Base-by-base conservation (phyloP, 2,329 filamentous ascomycete species). In the Canariomyces notabilis region DNA sequence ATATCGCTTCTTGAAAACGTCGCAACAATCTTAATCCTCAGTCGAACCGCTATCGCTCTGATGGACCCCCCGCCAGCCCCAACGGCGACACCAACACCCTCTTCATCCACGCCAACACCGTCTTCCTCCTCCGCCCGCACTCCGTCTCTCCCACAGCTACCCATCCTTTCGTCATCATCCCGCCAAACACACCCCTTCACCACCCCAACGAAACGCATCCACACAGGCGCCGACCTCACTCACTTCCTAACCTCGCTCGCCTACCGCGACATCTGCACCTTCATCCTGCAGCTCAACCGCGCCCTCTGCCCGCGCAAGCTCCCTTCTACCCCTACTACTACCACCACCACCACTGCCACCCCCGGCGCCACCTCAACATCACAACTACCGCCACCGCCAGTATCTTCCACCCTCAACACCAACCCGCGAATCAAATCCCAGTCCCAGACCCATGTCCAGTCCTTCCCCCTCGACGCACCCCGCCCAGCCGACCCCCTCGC, bases 261-360 rank as follows among this genome's bases (percentile, higher is more conserved):
- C 36, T 96, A 97, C 68, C 77, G 81, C 48, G 89, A 96, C 62
- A 87, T 98, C 44, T 85, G 88, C 65, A 77, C 80, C 37, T 97
- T 95, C 64, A 72, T 97, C 37, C 75, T 95, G 55, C 93, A 97
- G 68, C 81, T 98, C 39, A 97, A 95, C 65, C 81, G 84, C 48
- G 79, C 90, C 9, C 80, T 97, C 68, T 87, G 91, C 55, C 90
- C 91, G 0, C 73, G 80, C 16, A 82, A 76, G 55, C 38, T 39
- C 15, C 7, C 37, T 14, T 5, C 32, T 14, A 22, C 39, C 26
- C 14, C 31, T 8, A 0, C 36, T 31, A 9, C 21, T 20, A 15
- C 31, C 8, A 0, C 33, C 34, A n/a, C 33, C 32, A 16, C 20
- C 21, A 4, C 14, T 7, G 6, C 6, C 5, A 12, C 6, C 18